Percentiles rank a stretch among this genome's conserved stretches.
phyloP scores from a whole-genome alignment of 2,329 filamentous ascomycete genomes.

The Leptographium galeiforme region DNA sequence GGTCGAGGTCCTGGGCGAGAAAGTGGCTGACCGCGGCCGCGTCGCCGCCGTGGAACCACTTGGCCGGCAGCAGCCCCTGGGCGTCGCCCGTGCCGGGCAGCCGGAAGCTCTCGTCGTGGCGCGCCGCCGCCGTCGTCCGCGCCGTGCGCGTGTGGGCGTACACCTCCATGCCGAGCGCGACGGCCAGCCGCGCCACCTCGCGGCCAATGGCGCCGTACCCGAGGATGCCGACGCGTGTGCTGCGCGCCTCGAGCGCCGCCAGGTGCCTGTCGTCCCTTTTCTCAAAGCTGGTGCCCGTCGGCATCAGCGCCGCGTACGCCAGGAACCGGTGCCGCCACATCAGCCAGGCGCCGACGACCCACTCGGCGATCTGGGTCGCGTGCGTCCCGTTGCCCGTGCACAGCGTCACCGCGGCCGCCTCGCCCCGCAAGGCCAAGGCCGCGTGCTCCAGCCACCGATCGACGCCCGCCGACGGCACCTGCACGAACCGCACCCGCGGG shows the following conservation, averaged over 20 bases:
- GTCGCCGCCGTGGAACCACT: constrained; percentile 26
- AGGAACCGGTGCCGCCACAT: constrained; percentile 14
- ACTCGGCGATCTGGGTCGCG: constrained; percentile 22
- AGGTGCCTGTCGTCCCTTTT: constrained; percentile 2
- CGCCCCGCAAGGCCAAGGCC: no score
- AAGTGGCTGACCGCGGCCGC: constrained; percentile 24
- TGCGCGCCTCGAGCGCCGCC: constrained; percentile 11
- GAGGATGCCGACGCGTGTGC: constrained; percentile 21
- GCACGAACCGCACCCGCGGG: constrained; percentile 27
- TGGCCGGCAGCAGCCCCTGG: constrained; percentile 24
- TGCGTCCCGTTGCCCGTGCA: constrained; percentile 28
- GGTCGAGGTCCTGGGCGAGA: constrained; percentile 26
- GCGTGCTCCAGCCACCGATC: constrained; percentile 25
- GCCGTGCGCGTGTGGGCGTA: constrained; percentile 51
- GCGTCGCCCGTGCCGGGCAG: constrained; percentile 45
- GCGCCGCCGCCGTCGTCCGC: constrained; percentile 39
- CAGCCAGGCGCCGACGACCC: constrained; percentile 17
- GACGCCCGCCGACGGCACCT: constrained; percentile 28
- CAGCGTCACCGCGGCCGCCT: constrained; percentile 17
- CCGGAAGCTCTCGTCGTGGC: constrained; percentile 45
- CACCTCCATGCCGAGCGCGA: constrained; percentile 51
- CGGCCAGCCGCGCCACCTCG: constrained; percentile 33
- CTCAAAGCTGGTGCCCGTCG: constrained; percentile 8
- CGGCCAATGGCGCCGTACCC: constrained; percentile 32
- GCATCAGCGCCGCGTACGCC: constrained; percentile 1